A percentile compares a stretch with the other conserved stretches of the same genome.
Evolutionary conservation across 2,329 filamentous ascomycete species (phyloP).

Genomic region (Verticillium dahliae): DNA sequence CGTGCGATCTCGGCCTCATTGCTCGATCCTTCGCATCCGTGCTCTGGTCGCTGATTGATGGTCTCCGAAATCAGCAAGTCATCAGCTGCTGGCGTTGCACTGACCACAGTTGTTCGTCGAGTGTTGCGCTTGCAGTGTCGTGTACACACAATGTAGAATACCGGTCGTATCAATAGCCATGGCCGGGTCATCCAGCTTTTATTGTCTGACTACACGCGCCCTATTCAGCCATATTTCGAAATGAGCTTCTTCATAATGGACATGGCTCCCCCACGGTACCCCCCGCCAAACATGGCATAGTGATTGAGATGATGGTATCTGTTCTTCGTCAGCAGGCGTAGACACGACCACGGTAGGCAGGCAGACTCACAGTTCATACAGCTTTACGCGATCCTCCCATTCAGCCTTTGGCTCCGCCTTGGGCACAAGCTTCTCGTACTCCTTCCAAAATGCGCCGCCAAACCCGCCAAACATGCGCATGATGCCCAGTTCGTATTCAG

Average conservation of each 20-base stretch:
- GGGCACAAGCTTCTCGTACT: conserved; percentile 69
- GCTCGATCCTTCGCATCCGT: neutral
- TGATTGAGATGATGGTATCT: conserved; percentile 91
- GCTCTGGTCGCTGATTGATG: neutral
- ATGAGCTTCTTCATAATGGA: conserved; percentile 71
- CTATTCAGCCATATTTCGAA: conserved; percentile 55
- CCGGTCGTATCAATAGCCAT: too few relatives aligned
- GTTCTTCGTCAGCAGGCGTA: conserved; percentile 12
- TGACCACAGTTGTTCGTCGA: too few relatives aligned
- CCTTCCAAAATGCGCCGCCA: conserved; percentile 60
- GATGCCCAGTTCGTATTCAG: conserved; percentile 85
- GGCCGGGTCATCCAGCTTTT: too few relatives aligned
- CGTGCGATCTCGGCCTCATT: too few relatives aligned
- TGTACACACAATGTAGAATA: neutral
- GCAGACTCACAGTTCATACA: conserved; percentile 73
- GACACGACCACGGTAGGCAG: neutral
- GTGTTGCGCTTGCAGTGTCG: too few relatives aligned
- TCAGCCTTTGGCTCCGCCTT: conserved; percentile 76
- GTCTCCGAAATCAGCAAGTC: neutral
- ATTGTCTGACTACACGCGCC: too few relatives aligned
- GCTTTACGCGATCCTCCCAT: conserved; percentile 71
- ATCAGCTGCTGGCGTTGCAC: too few relatives aligned
- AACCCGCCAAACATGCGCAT: conserved; percentile 98
- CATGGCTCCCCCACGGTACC: conserved; percentile 70
- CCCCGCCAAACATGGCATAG: conserved; percentile 73